Conservation (phyloP, 2,329 filamentous ascomycete genomes). For the Aureobasidium melanogenum region DNA sequence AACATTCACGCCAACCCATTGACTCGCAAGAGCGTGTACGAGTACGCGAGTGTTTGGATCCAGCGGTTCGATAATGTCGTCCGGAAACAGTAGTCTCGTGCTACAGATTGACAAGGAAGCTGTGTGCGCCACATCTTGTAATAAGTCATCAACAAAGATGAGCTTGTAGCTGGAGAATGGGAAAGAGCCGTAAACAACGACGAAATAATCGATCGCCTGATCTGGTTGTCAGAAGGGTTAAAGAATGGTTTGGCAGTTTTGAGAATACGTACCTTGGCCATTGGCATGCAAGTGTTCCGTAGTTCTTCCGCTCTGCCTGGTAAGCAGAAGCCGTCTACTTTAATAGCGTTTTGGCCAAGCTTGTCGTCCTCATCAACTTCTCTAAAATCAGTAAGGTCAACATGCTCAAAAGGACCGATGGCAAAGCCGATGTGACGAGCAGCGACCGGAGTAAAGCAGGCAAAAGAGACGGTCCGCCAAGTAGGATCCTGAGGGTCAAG, state of each 20-base stretch:
- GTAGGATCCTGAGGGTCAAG: slow-evolving; percentile 66
- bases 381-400: slow-evolving; percentile 81
- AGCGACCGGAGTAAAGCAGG: slow-evolving; percentile 63
- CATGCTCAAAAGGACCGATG: slow-evolving; percentile 87
- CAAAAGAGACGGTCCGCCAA: slow-evolving; percentile 83
- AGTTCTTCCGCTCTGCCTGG: slow-evolving; percentile 75
- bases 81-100: slow-evolving; percentile 73
- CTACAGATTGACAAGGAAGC: slow-evolving; percentile 84
- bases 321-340: slow-evolving; percentile 84
- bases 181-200: slow-evolving; percentile 79
- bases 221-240: background rate
- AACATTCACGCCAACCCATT: slow-evolving; percentile 92
- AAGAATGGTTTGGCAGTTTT: slow-evolving; percentile 14
- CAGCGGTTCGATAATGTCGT: slow-evolving; percentile 76
- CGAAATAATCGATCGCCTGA: slow-evolving; percentile 77
- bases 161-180: slow-evolving; percentile 89
- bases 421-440: slow-evolving; percentile 90
- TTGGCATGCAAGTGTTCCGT: slow-evolving; percentile 74
- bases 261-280: slow-evolving; percentile 48
- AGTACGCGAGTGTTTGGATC: slow-evolving; percentile 72
- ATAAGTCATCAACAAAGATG: slow-evolving; percentile 86
- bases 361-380: slow-evolving; percentile 88
- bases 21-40: slow-evolving; percentile 75
- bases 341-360: slow-evolving; percentile 77
- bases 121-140: slow-evolving; percentile 63